phyloP scores from a whole-genome alignment of 768 basidiomycete species.

The Coprinopsis strossmayeri region DNA sequence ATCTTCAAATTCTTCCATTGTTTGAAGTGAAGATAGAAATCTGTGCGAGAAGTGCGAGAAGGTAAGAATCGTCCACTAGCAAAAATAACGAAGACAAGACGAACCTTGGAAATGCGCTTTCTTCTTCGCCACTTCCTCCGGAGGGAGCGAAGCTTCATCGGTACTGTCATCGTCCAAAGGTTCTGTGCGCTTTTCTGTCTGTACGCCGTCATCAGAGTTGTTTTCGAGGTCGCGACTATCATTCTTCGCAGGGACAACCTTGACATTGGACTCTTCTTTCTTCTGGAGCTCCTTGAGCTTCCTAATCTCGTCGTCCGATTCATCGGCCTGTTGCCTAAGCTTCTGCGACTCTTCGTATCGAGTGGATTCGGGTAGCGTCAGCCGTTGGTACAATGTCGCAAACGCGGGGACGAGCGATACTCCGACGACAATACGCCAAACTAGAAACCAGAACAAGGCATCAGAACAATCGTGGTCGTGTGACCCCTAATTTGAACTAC shows the following conservation, averaged over 20 bases:
- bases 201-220: background rate
- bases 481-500: background rate
- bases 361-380: conserved; percentile 65
- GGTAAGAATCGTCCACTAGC: background rate
- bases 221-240: conserved; percentile 1
- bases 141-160: conserved; percentile 11
- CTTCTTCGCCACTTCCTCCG: conserved; percentile 26
- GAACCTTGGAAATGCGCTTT: conserved; percentile 48
- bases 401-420: conserved; percentile 71
- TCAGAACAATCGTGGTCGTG: background rate
- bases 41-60: conserved; percentile 21
- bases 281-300: conserved; percentile 20
- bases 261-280: conserved; percentile 10
- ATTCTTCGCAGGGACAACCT: background rate
- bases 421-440: conserved; percentile 73
- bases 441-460: conserved; percentile 19
- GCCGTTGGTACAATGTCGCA: conserved; percentile 66
- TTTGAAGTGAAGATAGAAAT: conserved; percentile 62
- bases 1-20: conserved; percentile 66
- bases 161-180: background rate
- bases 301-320: conserved; percentile 21
- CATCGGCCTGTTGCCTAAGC: conserved; percentile 26
- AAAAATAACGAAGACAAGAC: conserved; percentile 3
- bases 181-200: background rate
- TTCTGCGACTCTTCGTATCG: conserved; percentile 44